Evolutionary conservation across 768 basidiomycete species (phyloP), one percentile per base, ranked within the genome.

Genomic region (Tylopilus plumbeoviolaceoides): DNA sequence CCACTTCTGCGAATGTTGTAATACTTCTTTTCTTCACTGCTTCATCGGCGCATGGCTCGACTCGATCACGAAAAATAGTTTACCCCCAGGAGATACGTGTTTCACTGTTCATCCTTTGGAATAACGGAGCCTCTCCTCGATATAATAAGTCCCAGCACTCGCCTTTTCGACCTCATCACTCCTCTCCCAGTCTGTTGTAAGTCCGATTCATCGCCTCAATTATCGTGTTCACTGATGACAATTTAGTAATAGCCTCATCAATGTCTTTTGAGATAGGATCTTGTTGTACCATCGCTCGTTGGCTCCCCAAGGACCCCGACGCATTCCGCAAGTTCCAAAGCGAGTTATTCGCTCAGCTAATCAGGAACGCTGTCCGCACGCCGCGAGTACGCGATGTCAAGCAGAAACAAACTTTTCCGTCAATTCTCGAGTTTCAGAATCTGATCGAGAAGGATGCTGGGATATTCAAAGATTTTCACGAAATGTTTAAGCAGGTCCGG

Each of bases 291-390:
- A 50, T 61, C 14, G 42, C 50, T 5, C 50, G 61, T 46, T 65
- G 61, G 59, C 57, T 65, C 3, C 60, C 63, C 0, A 38, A 48
- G 25, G 53, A 57, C 20, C 54, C 59, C 7, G 38, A 14, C 7
- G 27, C 51, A 21, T 30, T 63, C 14, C 46, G 41, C 27, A 11
- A 17, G n/a, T 43, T 20, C 33, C 45, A 56, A 50, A 56, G 45
- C 63, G 44, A 70, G 58, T 51, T 72, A 64, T 56, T 64, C 68
- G 28, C 53, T 60, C 46, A 56, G 59, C 53, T 69, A 56, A 15
- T 73, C 14, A 18, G 38, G 10, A 46, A 46, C 12, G 45, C 53
- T 9, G 15, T 72, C 44, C 35, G n/a, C 31, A 48, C 46, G 41
- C 48, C 43, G 63, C 36, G 69, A 59, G 44, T 70, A 63, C 55